Evolutionary conservation across 768 basidiomycete species (phyloP).

Genomic region (Tricholoma furcatifolium): DNA sequence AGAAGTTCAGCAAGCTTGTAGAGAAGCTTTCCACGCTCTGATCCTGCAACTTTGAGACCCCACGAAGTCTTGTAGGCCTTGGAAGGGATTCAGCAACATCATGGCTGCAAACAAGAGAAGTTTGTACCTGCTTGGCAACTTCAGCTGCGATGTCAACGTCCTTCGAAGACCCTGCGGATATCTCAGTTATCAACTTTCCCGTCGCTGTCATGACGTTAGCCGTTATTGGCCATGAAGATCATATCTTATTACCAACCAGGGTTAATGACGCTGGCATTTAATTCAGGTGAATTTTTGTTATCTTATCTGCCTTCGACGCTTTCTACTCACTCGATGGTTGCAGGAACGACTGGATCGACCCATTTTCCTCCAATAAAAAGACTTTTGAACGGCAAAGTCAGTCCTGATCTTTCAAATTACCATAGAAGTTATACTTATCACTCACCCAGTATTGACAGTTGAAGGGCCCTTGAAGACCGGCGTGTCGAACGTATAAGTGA

Average conservation of each 20-base stretch:
- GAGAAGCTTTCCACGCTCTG: conserved; percentile 24
- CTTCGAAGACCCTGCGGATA: conserved; percentile 52
- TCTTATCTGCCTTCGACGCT: background rate
- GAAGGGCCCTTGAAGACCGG: conserved; percentile 56
- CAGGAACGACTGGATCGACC: conserved; percentile 43
- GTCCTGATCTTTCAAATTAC: background rate
- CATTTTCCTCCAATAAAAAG: conserved; percentile 67
- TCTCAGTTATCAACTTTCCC: conserved; percentile 52
- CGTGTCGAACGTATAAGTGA: conserved; percentile 51
- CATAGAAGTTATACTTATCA: background rate
- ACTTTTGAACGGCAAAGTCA: conserved; percentile 1
- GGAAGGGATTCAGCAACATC: background rate
- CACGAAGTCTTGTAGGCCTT: conserved; percentile 54
- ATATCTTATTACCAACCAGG: conserved; percentile 25
- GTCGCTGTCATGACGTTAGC: conserved; percentile 36
- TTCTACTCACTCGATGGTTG: conserved; percentile 54
- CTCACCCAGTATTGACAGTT: conserved; percentile 53
- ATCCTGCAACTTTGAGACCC: conserved; percentile 60
- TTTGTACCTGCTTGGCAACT: conserved; percentile 47
- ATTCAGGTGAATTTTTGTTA: background rate
- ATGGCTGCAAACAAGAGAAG: too few species aligned
- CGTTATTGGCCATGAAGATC: conserved; percentile 22
- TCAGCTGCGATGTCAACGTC: conserved; percentile 69
- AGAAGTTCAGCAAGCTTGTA: conserved; percentile 32
- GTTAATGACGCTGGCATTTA: conserved; percentile 16